These are phyloP conservation scores for Hygrophorus russula DNA, from an alignment of 768 basidiomycete genomes.

Conservation along the genomic window DNA sequence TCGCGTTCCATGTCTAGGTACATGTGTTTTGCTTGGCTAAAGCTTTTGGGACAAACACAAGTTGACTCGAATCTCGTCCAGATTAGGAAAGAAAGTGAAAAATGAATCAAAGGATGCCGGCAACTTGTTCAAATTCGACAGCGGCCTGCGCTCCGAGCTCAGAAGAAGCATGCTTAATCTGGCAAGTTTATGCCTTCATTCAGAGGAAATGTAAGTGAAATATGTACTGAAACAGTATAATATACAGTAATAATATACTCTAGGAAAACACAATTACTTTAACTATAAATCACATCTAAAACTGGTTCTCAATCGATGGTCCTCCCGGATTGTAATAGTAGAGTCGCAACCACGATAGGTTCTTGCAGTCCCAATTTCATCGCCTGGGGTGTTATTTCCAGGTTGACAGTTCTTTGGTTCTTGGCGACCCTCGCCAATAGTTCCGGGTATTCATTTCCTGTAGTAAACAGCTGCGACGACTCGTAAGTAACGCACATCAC, in stretches of 20 bases:
- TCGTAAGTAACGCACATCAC: background rate
- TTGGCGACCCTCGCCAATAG: conserved; percentile 43
- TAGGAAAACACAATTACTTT: background rate
- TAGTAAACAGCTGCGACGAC: conserved; percentile 33
- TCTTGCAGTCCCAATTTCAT: conserved; percentile 46
- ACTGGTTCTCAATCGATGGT: conserved; percentile 38
- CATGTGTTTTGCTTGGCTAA: too few relatives aligned
- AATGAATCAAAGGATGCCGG: too few relatives aligned
- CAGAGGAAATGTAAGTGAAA: background rate
- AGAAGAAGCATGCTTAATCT: too few relatives aligned
- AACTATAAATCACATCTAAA: background rate
- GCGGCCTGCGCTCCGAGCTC: too few relatives aligned
- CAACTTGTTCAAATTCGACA: too few relatives aligned
- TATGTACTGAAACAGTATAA: too few relatives aligned
- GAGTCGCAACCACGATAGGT: conserved; percentile 34
- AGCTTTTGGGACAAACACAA: too few relatives aligned
- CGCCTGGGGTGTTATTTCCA: conserved; percentile 48
- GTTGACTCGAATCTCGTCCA: too few relatives aligned
- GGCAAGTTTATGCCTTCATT: background rate
- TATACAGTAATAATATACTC: too few relatives aligned
- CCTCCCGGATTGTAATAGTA: conserved; percentile 50
- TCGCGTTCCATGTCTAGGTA: too few relatives aligned
- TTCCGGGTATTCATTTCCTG: conserved; percentile 20
- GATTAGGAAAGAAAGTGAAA: too few relatives aligned
- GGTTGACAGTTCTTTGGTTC: conserved; percentile 28